Evolutionary conservation across 148 eudicot genomes (phyloP), one percentile per base, ranked within the genome.

Genomic region (Vaccinium myrtillus): DNA sequence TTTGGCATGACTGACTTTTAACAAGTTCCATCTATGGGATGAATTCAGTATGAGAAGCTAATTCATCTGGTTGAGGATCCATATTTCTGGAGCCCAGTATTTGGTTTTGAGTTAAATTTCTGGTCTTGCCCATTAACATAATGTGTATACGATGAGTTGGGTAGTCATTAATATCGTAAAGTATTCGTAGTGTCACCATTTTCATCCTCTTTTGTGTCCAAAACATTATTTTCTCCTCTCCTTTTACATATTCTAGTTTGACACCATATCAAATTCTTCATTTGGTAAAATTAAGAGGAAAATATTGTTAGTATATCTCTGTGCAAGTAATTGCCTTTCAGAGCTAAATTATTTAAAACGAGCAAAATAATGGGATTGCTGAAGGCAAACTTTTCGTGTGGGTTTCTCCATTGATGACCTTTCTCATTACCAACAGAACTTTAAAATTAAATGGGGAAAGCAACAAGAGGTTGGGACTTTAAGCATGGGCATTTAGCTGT

Each of bases 171-270:
- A 18, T 70, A 70, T 70, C 36, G 30, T 27, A 27, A 32, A 18
- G 2, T 30, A 69, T 11, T 27, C 5, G 12, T 25, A 51, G 6
- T 10, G 21, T 56, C 19, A 2, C 21, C 6, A 58, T 18, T 32
- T 80, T 58, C 55, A 56, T 80, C 23, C 10, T 48, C 53, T 61
- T 11, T 80, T 32, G 53, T 58, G 39, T 59, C 4, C 18, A 39
- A 19, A 59, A 36, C 43, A 58, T 65, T 9, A 19, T 79, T 56
- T 78, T 53, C 18, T 21, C 32, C 43, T 19, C 61, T 25, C 11
- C 61, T 53, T 78, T 78, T 79, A 14, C 49, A 15, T 79, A 25
- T 79, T 79, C 48, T 55, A 14, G 48, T 79, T 56, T 25, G 23
- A 23, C 10, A 14, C 61, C 2, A 13, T 13, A 51, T 48, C 13